A percentile compares a stretch with the other conserved stretches of the same genome.
Evolutionary conservation across 179 eudicot species (phyloP).

Genomic region (Beta lomatogona): DNA sequence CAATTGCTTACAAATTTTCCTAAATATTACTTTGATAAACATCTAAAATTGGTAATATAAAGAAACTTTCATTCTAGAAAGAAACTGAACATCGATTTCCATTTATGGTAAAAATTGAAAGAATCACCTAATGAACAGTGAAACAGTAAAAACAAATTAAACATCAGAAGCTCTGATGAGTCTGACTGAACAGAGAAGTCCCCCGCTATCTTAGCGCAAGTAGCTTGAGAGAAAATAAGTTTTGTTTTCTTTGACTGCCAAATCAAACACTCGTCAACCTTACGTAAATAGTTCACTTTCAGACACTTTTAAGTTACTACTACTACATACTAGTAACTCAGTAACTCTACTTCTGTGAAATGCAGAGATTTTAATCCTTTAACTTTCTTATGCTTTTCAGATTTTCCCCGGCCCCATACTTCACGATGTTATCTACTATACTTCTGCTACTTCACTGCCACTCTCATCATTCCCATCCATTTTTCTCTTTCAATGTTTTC

Average conservation of each 20-base stretch:
- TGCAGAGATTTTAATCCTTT: not conserved
- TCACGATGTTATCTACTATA: constrained; percentile 4
- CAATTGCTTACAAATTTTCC: too few species aligned
- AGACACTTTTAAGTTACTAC: not conserved
- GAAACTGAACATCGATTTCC: not conserved
- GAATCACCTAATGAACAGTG: not conserved
- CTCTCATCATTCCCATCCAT: constrained; percentile 18
- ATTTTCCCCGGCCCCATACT: constrained; percentile 17
- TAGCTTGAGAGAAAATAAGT: not conserved
- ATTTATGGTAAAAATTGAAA: not conserved
- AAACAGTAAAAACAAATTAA: not conserved
- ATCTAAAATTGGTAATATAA: too few species aligned
- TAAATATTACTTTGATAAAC: too few species aligned
- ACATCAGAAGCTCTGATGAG: not conserved
- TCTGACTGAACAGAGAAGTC: constrained; percentile 17
- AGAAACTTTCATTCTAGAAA: too few species aligned
- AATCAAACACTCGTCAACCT: constrained; percentile 11
- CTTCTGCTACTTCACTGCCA: constrained; percentile 15
- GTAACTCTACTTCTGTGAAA: too few species aligned
- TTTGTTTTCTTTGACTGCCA: not conserved
- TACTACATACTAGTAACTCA: not conserved
- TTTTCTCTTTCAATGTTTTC: constrained; percentile 12
- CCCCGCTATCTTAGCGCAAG: constrained; percentile 13
- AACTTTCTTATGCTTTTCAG: not conserved
- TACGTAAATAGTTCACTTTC: constrained; percentile 6